A percentile compares a stretch with the other conserved stretches of the same genome.
Evolutionary conservation across 2,329 filamentous ascomycete genomes (phyloP).

Genomic region (Pseudocercospora pini-densiflorae): DNA sequence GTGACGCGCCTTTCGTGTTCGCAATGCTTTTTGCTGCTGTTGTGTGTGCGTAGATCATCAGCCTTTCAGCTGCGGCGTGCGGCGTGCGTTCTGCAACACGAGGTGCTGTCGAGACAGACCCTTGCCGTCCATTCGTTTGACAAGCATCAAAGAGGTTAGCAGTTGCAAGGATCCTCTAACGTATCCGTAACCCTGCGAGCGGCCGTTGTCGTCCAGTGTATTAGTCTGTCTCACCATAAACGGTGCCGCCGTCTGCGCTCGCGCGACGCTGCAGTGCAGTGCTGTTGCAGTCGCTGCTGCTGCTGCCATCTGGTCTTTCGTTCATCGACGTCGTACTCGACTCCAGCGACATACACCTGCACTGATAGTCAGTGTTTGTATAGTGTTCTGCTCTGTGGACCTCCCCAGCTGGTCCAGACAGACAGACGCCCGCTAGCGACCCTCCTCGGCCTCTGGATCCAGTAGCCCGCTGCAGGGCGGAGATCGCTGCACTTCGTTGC

Average conservation of each 20-base stretch:
- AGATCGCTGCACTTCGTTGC: conserved; percentile 19
- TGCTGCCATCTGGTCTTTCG: neutral
- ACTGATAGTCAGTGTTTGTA: neutral
- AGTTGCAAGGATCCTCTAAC: neutral
- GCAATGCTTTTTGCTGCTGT: neutral
- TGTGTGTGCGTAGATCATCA: neutral
- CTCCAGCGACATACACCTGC: neutral
- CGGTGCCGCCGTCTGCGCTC: conserved; percentile 4
- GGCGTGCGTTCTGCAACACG: neutral
- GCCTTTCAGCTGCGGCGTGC: too few relatives aligned
- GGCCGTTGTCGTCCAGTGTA: neutral
- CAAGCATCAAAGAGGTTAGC: neutral
- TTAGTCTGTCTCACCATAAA: conserved; percentile 9
- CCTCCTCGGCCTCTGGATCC: conserved; percentile 12
- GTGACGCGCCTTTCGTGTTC: neutral
- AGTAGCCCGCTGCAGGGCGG: conserved; percentile 19
- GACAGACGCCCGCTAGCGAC: conserved; percentile 2
- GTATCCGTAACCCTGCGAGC: neutral
- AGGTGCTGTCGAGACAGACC: neutral
- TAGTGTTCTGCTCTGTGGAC: neutral
- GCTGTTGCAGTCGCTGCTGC: neutral
- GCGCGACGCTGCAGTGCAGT: neutral
- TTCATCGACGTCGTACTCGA: neutral
- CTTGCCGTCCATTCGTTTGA: neutral
- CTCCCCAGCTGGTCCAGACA: neutral